Conservation (phyloP, 768 basidiomycete species). For the Calvatia gigantea region DNA sequence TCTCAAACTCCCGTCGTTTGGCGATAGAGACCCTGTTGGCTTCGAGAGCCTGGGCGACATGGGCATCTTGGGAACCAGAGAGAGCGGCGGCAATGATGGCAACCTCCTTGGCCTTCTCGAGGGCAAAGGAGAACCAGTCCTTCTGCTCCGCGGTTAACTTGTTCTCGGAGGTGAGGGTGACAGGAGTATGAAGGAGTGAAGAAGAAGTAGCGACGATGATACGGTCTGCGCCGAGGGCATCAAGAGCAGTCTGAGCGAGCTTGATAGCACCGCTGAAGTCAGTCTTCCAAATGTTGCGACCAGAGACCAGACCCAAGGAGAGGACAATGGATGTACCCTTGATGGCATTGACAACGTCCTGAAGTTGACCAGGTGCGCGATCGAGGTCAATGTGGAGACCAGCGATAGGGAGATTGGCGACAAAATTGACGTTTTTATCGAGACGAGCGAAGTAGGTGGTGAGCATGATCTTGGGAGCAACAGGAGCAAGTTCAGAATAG, state of each 20-base stretch:
- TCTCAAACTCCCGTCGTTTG: conserved; percentile 94
- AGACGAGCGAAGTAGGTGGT: conserved; percentile 98
- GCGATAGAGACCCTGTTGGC: conserved; percentile 88
- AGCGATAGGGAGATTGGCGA: conserved; percentile 88
- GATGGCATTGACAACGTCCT: conserved; percentile 74
- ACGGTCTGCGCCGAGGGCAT: conserved; percentile 78
- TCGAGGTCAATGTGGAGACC: conserved; percentile 96
- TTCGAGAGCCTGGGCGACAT: conserved; percentile 71
- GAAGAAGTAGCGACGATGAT: conserved; percentile 96
- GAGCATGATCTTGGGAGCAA: conserved; percentile 88
- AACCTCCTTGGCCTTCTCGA: conserved; percentile 94
- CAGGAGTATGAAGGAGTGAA: conserved; percentile 96
- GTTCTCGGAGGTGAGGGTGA: conserved; percentile 89
- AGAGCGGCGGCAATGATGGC: conserved; percentile 80
- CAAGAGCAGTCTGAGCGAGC: conserved; percentile 79
- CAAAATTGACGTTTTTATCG: conserved; percentile 83
- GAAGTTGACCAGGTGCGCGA: conserved; percentile 89
- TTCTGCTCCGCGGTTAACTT: conserved; percentile 86
- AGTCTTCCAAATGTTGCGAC: conserved; percentile 99
- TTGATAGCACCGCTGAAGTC: conserved; percentile 85
- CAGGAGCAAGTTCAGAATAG: conserved; percentile 77
- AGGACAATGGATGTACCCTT: conserved; percentile 79
- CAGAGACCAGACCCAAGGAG: conserved; percentile 94
- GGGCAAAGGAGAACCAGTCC: conserved; percentile 98
- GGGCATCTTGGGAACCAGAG: conserved; percentile 78